phyloP scores from a whole-genome alignment of 2,329 filamentous ascomycete genomes.

The Aspergillus ibericus region DNA sequence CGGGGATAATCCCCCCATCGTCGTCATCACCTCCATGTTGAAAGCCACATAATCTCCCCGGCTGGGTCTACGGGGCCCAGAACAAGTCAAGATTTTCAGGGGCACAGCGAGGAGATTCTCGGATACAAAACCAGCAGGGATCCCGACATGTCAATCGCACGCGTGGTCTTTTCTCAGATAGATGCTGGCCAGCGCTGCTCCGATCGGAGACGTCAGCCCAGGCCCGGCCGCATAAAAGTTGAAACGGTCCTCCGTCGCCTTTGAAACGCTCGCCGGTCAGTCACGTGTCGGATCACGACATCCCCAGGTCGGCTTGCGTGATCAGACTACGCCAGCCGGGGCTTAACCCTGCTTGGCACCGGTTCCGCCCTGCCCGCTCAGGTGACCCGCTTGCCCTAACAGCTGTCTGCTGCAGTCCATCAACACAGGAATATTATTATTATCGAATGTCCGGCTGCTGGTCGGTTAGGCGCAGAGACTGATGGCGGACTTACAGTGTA shows the following conservation, averaged over 20 bases:
- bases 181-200: not conserved
- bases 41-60: constrained; percentile 6
- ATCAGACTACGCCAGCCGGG: constrained; percentile 13
- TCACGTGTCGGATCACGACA: constrained; percentile 24
- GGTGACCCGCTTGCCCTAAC: constrained; percentile 16
- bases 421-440: not conserved
- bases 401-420: not conserved
- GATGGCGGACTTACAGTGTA: not conserved
- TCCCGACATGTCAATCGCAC: not conserved
- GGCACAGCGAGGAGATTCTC: not conserved
- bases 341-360: not conserved
- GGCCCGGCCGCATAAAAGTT: not conserved
- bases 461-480: not conserved
- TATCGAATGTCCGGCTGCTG: not conserved
- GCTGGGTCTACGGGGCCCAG: constrained; percentile 2
- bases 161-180: not conserved
- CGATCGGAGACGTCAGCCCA: not conserved
- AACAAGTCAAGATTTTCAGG: constrained; percentile 26
- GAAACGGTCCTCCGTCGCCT: not conserved
- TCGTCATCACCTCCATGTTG: constrained; percentile 1
- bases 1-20: not conserved
- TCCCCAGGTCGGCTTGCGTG: constrained; percentile 26
- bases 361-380: constrained; percentile 4
- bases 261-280: constrained; percentile 3
- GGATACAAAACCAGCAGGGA: not conserved